These are phyloP conservation scores for Fusarium devonianum DNA, from an alignment of 2,329 filamentous ascomycete species.

Conservation along the genomic window DNA sequence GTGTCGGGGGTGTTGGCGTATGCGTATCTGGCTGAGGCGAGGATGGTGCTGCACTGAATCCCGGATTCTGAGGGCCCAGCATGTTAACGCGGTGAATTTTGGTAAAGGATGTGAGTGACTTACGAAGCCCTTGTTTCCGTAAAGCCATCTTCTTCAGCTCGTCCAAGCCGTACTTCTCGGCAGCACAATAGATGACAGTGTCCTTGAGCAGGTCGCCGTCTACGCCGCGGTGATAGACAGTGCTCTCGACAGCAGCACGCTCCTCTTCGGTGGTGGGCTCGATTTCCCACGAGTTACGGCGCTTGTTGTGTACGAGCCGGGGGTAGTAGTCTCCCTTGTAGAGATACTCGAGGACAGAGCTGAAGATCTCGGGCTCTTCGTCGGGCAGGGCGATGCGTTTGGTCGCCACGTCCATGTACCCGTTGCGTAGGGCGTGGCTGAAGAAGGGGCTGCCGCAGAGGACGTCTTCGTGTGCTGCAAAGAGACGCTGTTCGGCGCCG, in stretches of 20 bases:
- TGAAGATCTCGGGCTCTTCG: conserved; percentile 90
- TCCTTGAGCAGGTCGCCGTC: conserved; percentile 81
- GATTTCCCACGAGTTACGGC: conserved; percentile 81
- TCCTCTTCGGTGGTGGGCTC: conserved; percentile 64
- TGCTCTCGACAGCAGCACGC: conserved; percentile 63
- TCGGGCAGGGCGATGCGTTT: conserved; percentile 83
- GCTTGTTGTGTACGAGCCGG: conserved; percentile 81
- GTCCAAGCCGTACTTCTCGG: conserved; percentile 81
- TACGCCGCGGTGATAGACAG: conserved; percentile 70
- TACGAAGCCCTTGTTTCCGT: conserved; percentile 86
- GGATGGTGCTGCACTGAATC: conserved; percentile 83
- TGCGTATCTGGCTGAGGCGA: conserved; percentile 86
- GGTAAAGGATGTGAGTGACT: conserved; percentile 42
- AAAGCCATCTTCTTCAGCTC: conserved; percentile 86
- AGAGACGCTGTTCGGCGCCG: conserved; percentile 83
- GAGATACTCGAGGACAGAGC: conserved; percentile 86
- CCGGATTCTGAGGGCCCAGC: conserved; percentile 64
- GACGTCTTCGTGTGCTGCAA: conserved; percentile 89
- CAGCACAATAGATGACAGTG: conserved; percentile 89
- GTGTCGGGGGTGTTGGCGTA: conserved; percentile 88
- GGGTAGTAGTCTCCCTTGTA: conserved; percentile 96
- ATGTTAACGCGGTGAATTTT: conserved; percentile 18
- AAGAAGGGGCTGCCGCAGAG: conserved; percentile 84
- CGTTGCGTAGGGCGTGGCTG: conserved; percentile 47
- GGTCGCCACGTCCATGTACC: conserved; percentile 46